Percentiles rank a stretch among this genome's conserved stretches.
Evolutionary conservation across 2,329 filamentous ascomycete species (phyloP).

Genomic region (Microsporum canis): DNA sequence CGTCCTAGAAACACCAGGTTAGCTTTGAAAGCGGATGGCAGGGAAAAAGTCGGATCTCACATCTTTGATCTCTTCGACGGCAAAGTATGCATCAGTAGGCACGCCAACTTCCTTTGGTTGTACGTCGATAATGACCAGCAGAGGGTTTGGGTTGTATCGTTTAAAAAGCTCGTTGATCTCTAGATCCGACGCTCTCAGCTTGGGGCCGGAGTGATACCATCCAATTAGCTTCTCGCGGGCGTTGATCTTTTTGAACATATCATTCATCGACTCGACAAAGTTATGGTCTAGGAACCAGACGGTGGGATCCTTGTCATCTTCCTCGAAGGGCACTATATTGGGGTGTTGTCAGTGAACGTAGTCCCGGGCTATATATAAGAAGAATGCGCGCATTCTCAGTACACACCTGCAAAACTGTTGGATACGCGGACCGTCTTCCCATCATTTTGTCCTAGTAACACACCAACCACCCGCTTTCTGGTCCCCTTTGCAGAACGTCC

Average conservation of each 20-base stretch:
- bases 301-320: slow-evolving; percentile 95
- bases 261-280: slow-evolving; percentile 98
- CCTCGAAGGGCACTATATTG: slow-evolving; percentile 79
- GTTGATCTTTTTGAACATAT: slow-evolving; percentile 99
- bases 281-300: slow-evolving; percentile 99
- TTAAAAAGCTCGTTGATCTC: slow-evolving; percentile 99
- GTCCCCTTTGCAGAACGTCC: slow-evolving; percentile 85
- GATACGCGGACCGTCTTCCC: slow-evolving; percentile 93
- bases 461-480: slow-evolving; percentile 81
- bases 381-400: neutral
- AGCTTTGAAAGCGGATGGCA: neutral
- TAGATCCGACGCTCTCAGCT: slow-evolving; percentile 88
- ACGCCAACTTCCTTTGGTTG: slow-evolving; percentile 97
- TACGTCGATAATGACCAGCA: slow-evolving; percentile 96
- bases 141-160: slow-evolving; percentile 90
- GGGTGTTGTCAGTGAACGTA: slow-evolving; percentile 16
- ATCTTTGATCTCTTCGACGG: slow-evolving; percentile 98
- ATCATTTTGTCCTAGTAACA: slow-evolving; percentile 88
- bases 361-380: neutral
- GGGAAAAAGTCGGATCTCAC: slow-evolving; percentile 42
- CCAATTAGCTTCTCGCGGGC: slow-evolving; percentile 97
- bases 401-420: slow-evolving; percentile 92
- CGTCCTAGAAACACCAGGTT: slow-evolving; percentile 52
- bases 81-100: slow-evolving; percentile 97
- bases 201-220: slow-evolving; percentile 98